Percentiles rank a stretch among this genome's conserved stretches.
Conservation (phyloP, 1,284 basidiomycete species). For the Rhodotorula sp. region DNA sequence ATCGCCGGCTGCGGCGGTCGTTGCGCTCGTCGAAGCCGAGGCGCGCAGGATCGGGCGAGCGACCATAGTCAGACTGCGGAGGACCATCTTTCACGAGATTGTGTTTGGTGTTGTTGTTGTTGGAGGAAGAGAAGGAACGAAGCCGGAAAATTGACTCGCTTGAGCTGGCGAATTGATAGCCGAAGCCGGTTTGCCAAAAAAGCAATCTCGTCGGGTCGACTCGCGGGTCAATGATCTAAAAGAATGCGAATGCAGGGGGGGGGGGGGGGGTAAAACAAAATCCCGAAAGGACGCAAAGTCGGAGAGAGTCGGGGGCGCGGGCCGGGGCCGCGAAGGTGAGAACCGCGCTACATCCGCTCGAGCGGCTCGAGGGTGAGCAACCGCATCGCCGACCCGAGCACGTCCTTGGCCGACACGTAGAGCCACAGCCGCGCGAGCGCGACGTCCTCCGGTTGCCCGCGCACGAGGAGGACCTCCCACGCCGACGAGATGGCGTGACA, state of each 20-base stretch:
- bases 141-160: neutral
- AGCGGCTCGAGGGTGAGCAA: constrained; percentile 84
- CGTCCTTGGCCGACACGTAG: constrained; percentile 83
- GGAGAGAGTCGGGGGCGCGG: too few relatives aligned
- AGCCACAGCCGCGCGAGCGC: constrained; percentile 87
- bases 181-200: neutral
- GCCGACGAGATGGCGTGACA: constrained; percentile 77
- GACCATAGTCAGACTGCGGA: neutral
- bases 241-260: neutral
- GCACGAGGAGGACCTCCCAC: constrained; percentile 83
- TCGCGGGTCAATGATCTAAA: too few relatives aligned
- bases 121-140: neutral
- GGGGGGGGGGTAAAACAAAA: neutral
- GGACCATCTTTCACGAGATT: neutral
- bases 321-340: neutral
- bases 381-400: constrained; percentile 80
- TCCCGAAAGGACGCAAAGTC: too few relatives aligned
- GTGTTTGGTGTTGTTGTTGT: neutral
- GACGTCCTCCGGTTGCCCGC: constrained; percentile 67
- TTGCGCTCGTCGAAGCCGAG: neutral
- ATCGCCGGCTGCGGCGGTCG: neutral
- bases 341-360: constrained; percentile 74
- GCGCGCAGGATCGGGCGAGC: neutral
- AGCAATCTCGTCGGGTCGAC: neutral
- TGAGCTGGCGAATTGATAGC: neutral